Percentiles rank a stretch among this genome's conserved stretches.
Conservation (phyloP, 768 basidiomycete genomes). For the Infundibulicybe gibba region DNA sequence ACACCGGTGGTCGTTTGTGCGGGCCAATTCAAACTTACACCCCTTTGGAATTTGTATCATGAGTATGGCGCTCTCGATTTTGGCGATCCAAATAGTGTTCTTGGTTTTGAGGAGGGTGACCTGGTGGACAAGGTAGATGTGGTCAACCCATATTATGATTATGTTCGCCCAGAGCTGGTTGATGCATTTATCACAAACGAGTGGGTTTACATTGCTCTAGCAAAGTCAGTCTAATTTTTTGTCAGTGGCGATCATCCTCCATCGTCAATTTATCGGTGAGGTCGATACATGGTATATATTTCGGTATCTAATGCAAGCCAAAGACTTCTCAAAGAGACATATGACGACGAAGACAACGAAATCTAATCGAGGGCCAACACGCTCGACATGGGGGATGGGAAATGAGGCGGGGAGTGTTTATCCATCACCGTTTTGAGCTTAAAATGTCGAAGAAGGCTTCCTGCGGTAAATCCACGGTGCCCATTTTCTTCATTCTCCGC, state of each 20-base stretch:
- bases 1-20: slow-evolving; percentile 92
- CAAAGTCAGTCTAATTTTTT: slow-evolving; percentile 6
- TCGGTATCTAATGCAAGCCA: slow-evolving; percentile 9
- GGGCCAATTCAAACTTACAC: slow-evolving; percentile 96
- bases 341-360: slow-evolving; percentile 92
- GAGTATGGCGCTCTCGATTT: slow-evolving; percentile 84
- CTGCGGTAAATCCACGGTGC: slow-evolving; percentile 87
- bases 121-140: slow-evolving; percentile 88
- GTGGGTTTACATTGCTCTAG: slow-evolving; percentile 48
- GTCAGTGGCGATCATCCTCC: slow-evolving; percentile 93
- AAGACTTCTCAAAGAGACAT: slow-evolving; percentile 88
- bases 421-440: slow-evolving; percentile 46
- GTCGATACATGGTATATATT: slow-evolving; percentile 3
- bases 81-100: slow-evolving; percentile 56
- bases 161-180: slow-evolving; percentile 88
- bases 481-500: slow-evolving; percentile 82
- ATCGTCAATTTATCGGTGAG: slow-evolving; percentile 84
- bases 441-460: slow-evolving; percentile 95
- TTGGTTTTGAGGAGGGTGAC: slow-evolving; percentile 75
- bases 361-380: slow-evolving; percentile 35
- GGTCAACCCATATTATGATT: slow-evolving; percentile 95
- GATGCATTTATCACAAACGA: slow-evolving; percentile 96
- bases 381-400: not conserved
- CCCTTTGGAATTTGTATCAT: slow-evolving; percentile 84
- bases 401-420: not conserved